phyloP scores from a whole-genome alignment of 1,139 yeast genomes.

The Blastobotrys raffinosifermentans region DNA sequence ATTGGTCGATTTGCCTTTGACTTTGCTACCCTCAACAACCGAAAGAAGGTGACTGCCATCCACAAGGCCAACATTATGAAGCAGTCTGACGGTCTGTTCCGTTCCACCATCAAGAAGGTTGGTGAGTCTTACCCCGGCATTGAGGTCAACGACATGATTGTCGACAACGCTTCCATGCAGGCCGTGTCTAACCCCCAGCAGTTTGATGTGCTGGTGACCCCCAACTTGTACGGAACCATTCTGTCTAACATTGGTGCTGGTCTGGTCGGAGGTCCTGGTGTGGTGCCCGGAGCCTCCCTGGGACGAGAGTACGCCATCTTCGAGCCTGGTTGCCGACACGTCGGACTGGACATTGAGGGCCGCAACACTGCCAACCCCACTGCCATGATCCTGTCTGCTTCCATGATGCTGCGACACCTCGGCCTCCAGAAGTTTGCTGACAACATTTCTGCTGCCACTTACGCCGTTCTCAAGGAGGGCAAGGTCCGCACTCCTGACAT shows the following conservation, averaged over 20 bases:
- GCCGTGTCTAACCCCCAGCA: constrained; percentile 98
- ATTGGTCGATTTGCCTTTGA: constrained; percentile 96
- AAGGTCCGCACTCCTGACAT: constrained; percentile 75
- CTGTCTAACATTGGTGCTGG: constrained; percentile 98
- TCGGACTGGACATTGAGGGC: constrained; percentile 94
- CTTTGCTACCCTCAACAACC: constrained; percentile 86
- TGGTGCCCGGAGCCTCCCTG: constrained; percentile 97
- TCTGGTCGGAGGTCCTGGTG: constrained; percentile 96
- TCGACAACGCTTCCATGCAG: constrained; percentile 98
- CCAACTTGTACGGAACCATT: constrained; percentile 96
- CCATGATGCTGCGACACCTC: constrained; percentile 90
- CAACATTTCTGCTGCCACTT: constrained; percentile 81
- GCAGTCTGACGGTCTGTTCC: constrained; percentile 96
- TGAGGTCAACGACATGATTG: constrained; percentile 86
- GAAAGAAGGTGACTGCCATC: constrained; percentile 90
- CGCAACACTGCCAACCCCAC: constrained; percentile 96
- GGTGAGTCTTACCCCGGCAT: constrained; percentile 88
- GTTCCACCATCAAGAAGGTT: constrained; percentile 85
- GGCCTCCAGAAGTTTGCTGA: constrained; percentile 83
- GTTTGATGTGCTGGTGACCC: constrained; percentile 95
- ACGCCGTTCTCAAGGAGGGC: constrained; percentile 85
- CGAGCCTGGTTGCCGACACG: constrained; percentile 99
- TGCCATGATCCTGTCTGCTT: constrained; percentile 87
- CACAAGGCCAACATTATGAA: constrained; percentile 99
- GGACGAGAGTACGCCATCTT: constrained; percentile 97